Evolutionary conservation across 441 rosid genomes (phyloP), one percentile per base, ranked within the genome.

Genomic region (Eugenia klotzschiana): DNA sequence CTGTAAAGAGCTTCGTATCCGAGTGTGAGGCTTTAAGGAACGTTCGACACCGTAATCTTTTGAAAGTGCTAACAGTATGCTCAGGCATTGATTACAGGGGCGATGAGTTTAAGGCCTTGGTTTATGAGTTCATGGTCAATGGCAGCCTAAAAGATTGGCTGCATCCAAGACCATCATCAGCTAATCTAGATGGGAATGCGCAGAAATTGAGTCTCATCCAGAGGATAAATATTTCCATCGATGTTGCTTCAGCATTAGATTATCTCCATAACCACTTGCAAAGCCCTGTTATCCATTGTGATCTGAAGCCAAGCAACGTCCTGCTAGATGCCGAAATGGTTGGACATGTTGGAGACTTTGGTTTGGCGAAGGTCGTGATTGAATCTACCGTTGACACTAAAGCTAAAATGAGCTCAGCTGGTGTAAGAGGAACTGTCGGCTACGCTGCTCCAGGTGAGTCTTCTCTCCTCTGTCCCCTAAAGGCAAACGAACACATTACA

Each of bases 181-280:
- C 4, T 14, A 3, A 26, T 13, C 0, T 6, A 3, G 20, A 6
- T 6, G 33, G 2, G 8, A 57, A 2, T 57, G 33, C 2, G 0
- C 1, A 57, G 7, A 57, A 26, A 25, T 57, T 25, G 18, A 57
- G 33, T 57, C 20, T 57, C 4, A 13, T 57, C 18, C 64, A 26
- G 2, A 13, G 33, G 64, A 57, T 26, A 12, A 57, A 26, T 57
- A 57, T 57, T 57, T 57, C 64, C 18, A 13, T 6, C 1, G 18
- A 57, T 3, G 20, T 57, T 57, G 64, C 64, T 57, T 57, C 64
- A 5, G 33, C 64, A 57, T 57, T 57, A 6, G 64, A 26, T 57
- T 57, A 57, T 57, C 33, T 57, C 18, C 64, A 25, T 13, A 57
- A 57, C 64, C 20, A 57, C 33, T 0, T 2, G 1, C 64, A 57